A percentile compares a stretch with the other conserved stretches of the same genome.
These are phyloP conservation scores for Ascochyta clinopodiicola DNA, from an alignment of 2,329 filamentous ascomycete species.

Conservation along the genomic window DNA sequence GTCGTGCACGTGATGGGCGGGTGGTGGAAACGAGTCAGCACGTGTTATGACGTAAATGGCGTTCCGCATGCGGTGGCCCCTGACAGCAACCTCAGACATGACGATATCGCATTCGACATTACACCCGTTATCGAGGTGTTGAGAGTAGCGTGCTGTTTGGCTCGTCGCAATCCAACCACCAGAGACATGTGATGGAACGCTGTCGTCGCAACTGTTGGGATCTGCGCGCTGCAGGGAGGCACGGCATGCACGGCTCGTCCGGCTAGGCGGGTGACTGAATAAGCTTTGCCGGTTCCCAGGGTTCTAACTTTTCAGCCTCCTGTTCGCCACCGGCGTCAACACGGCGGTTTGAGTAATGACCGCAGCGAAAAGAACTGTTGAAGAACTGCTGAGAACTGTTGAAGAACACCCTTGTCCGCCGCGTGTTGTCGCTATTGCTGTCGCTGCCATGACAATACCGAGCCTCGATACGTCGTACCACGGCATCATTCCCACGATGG, in stretches of 20 bases:
- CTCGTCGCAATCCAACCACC: slow-evolving; percentile 4
- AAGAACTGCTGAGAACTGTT: no score
- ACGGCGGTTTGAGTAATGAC: slow-evolving; percentile 1
- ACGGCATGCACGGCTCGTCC: slow-evolving; percentile 13
- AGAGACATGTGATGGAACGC: slow-evolving; percentile 26
- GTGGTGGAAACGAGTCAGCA: slow-evolving; percentile 1
- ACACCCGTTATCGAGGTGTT: background rate
- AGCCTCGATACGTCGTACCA: slow-evolving; percentile 18
- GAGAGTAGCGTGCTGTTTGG: slow-evolving; percentile 9
- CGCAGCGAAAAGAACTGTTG: no score
- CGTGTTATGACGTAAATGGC: slow-evolving; percentile 8
- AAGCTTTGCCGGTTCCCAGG: slow-evolving; percentile 32
- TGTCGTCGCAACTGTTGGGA: slow-evolving; percentile 31
- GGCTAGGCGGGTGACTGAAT: slow-evolving; percentile 20
- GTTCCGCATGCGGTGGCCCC: slow-evolving; percentile 13
- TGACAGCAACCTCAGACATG: slow-evolving; percentile 1
- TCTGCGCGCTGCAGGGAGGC: slow-evolving; percentile 17
- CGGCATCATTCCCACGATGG: slow-evolving; percentile 29
- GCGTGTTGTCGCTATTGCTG: background rate
- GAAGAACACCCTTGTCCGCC: background rate
- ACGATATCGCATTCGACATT: slow-evolving; percentile 3
- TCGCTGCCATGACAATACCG: slow-evolving; percentile 1
- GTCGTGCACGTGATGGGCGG: slow-evolving; percentile 1
- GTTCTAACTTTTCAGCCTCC: slow-evolving; percentile 31
- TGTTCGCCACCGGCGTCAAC: slow-evolving; percentile 25